Evolutionary conservation across 805 yeast genomes (phyloP), one percentile per base, ranked within the genome.

Genomic region (Candida orba): DNA sequence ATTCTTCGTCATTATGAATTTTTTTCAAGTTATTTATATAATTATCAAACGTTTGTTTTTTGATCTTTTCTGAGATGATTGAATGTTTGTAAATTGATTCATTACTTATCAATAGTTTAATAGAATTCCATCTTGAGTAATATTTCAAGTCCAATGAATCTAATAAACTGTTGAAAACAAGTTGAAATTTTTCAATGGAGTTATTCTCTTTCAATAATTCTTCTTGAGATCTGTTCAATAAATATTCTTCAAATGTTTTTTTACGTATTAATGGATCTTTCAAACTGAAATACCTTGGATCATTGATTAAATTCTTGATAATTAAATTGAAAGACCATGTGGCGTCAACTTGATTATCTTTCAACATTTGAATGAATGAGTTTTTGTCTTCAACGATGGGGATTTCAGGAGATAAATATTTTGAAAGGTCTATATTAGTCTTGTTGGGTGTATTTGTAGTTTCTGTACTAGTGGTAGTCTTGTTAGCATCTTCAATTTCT

Each of bases 291-390:
- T 85, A 89, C 14, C 79, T 66, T 2, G 81, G 76, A 50, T 82
- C 80, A 4, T 55, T 58, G 15, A 83, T 71, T 45, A 83, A 75
- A 15, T 64, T 62, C 20, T 75, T 72, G 63, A 88, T 78, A 1
- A 84, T 82, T 45, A 68, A 68, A 39, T 73, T 76, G 60, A 87
- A 87, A 0, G 93, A 73, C 90, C 91, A 84, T 0, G 83, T 73
- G 0, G 84, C 72, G 58, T 82, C 89, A 3, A 88, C 86, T 8
- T 70, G 63, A 33, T 72, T 62, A 1, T 72, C 76, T 30, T 64
- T 59, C 9, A 89, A 64, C 73, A 88, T 67, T 3, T 65, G 58
- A 15, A 69, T 52, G 56, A 82, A 88, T 9, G 60, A 64, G 5
- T 54, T 50, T 36, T 71, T 73, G 36, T 17, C 20, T 10, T 62